phyloP scores from a whole-genome alignment of 1,284 basidiomycete species.

The Schizophyllum commune region DNA sequence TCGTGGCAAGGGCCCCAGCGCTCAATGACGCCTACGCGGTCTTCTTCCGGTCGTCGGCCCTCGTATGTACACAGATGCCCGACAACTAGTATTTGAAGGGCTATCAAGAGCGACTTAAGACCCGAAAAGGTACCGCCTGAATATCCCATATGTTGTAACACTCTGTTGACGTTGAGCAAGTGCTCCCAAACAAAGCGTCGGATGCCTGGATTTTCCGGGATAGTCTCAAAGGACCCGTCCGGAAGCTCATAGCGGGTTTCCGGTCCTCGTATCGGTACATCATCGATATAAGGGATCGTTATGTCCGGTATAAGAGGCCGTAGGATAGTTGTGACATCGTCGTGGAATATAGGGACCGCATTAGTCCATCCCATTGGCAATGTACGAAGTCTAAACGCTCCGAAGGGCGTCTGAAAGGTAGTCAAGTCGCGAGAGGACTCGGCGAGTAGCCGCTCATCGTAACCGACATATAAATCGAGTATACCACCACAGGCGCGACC shows the following conservation, averaged over 20 bases:
- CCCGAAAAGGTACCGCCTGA: slow-evolving; percentile 19
- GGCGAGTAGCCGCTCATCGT: slow-evolving; percentile 16
- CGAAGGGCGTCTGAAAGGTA: slow-evolving; percentile 20
- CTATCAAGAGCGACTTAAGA: slow-evolving; percentile 18
- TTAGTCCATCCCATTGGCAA: slow-evolving; percentile 27
- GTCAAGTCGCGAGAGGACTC: slow-evolving; percentile 17
- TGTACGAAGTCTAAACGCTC: slow-evolving; percentile 15
- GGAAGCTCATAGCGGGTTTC: slow-evolving; percentile 12
- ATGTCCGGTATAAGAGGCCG: slow-evolving; percentile 18
- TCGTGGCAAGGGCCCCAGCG: slow-evolving; percentile 18
- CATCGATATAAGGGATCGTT: slow-evolving; percentile 20
- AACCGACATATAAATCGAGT: slow-evolving; percentile 19
- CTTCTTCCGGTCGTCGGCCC: slow-evolving; percentile 18
- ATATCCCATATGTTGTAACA: slow-evolving; percentile 21
- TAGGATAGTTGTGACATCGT: slow-evolving; percentile 20
- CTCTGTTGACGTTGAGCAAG: slow-evolving; percentile 17
- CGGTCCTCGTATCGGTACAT: slow-evolving; percentile 17
- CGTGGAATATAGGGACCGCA: slow-evolving; percentile 22
- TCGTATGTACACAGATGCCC: slow-evolving; percentile 20
- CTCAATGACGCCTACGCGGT: slow-evolving; percentile 13
- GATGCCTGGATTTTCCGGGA: slow-evolving; percentile 16
- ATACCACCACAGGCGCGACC: slow-evolving; percentile 16
- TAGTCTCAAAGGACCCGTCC: slow-evolving; percentile 16
- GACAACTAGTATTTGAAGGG: slow-evolving; percentile 13
- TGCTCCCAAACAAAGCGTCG: slow-evolving; percentile 20